Base-by-base conservation (phyloP, 1,284 basidiomycete species). In the Vanrija humicola region DNA sequence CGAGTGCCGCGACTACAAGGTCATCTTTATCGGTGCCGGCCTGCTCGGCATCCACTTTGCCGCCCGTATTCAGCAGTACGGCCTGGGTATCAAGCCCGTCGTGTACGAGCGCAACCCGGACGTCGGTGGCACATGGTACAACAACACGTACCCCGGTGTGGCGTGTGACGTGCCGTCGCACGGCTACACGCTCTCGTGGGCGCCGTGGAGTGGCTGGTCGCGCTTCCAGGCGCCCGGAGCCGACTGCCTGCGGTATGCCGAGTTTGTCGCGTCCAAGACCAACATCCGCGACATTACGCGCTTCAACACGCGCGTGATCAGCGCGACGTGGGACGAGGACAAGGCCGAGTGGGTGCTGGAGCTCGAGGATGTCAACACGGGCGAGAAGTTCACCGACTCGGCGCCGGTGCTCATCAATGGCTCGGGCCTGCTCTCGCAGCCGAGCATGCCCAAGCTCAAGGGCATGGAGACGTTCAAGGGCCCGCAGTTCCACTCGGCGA, bases 351-450 rank as follows among this genome's bases (percentile, higher is more conserved):
- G 68, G 67, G 52, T 29, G 12, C 38, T 70, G 45, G 45, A 50
- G 40, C 34, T 53, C 10, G 46, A 52, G 23, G 55, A 59, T 39
- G 34, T 44, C 16, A 44, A 48, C 8, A 48, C 52, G 1, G 62
- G 58, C 12, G 28, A 52, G 12, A 46, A 48, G 29, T 51, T 38
- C 8, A 55, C 44, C 14, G 68, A 70, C 50, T 29, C n/a, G 1
- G 61, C 60, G 15, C 64, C 70, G 26, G 54, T 72, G 38, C 57
- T 72, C 57, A 62, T 72, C 55, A 72, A 70, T 55, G 68, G 60
- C 19, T 55, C 49, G 6, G 69, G 68, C 7, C 50, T 64, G 25
- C 38, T 54, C 23, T 47, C 38, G 52, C 56, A 55, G 10, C 68
- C 66, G 59, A 61, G 61, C 43, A 65, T 61, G 66, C 65, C 66